Evolutionary conservation across 257 asterid genomes (phyloP).

Genomic region (Fraxinus americana): DNA sequence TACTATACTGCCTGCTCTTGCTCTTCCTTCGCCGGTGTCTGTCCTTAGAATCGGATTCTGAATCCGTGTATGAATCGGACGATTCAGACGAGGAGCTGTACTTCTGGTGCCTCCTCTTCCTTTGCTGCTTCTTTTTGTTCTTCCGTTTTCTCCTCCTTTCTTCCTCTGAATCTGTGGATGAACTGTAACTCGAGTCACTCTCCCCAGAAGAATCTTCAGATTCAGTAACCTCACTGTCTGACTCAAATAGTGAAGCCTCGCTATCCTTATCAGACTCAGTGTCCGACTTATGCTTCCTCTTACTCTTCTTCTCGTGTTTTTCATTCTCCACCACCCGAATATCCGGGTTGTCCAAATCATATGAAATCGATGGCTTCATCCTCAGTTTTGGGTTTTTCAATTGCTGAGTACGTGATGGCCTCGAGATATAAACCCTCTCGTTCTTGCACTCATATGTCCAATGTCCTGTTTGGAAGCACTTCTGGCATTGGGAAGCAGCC

Average conservation of each 20-base stretch:
- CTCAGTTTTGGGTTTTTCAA: constrained; percentile 85
- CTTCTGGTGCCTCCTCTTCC: constrained; percentile 61
- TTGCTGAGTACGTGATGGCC: constrained; percentile 90
- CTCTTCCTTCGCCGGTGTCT: constrained; percentile 64
- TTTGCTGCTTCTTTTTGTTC: constrained; percentile 62
- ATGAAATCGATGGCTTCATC: constrained; percentile 64
- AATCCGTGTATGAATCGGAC: constrained; percentile 72
- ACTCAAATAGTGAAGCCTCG: constrained; percentile 91
- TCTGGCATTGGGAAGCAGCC: constrained; percentile 80
- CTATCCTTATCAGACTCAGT: constrained; percentile 65
- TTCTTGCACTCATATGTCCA: constrained; percentile 98
- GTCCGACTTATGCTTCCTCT: constrained; percentile 83
- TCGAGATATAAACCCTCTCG: constrained; percentile 83
- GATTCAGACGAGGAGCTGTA: constrained; percentile 75
- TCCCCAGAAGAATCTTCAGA: constrained; percentile 70
- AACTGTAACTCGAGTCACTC: constrained; percentile 64
- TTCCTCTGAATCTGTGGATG: constrained; percentile 87
- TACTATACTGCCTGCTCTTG: constrained; percentile 49
- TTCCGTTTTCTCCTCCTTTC: constrained; percentile 79
- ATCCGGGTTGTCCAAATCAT: constrained; percentile 72
- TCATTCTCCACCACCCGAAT: constrained; percentile 41
- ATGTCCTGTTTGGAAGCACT: constrained; percentile 81
- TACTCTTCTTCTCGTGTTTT: constrained; percentile 60
- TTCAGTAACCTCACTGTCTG: constrained; percentile 65
- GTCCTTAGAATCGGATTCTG: constrained; percentile 80